Evolutionary conservation across 345 rosid species (phyloP), one percentile per base, ranked within the genome.

Genomic region (Bruguiera gymnorhiza): DNA sequence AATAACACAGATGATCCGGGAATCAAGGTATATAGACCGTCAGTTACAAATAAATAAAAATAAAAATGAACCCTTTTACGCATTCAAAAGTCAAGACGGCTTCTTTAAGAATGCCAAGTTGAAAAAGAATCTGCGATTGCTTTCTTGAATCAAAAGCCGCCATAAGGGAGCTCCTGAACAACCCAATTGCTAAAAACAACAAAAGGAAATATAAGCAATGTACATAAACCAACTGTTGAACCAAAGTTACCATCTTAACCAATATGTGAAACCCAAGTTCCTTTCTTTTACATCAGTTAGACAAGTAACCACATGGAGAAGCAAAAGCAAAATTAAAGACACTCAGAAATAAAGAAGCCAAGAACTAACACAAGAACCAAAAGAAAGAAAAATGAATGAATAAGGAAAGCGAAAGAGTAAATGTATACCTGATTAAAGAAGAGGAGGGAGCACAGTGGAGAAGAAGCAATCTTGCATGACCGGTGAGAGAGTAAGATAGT

Each of bases 351-450:
- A 43, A 61, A 73, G 27, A 61, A 10, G 34, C 26, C 70, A 66
- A 43, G 56, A 65, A 36, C 20, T 5, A 43, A 10, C 50, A 53
- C 24, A 23, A 56, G 60, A 56, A 24, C 30, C 60, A 24, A 27
- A 56, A 24, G 60, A 56, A 56, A 56, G 60, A 48, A n/a, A n/a
- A 27, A 52, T n/a, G 23, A 62, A 66, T 66, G 68, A 64, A 60
- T 56, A 30, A 65, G 0, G 6, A 48, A 63, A 68, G 46, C 6
- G 5, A 63, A 62, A 10, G 19, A 68, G 60, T 7, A 32, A 31
- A 13, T 50, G 48, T 23, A 19, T 46, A 85, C 88, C 94, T 80
- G 86, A 83, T 73, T 79, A 83, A 70, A 71, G 72, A 80, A 70
- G 55, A 69, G 63, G 52, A 69, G 58, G 73, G 60, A 69, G 43